Conservation (phyloP, 257 asterid species). For the Avicennia marina region DNA sequence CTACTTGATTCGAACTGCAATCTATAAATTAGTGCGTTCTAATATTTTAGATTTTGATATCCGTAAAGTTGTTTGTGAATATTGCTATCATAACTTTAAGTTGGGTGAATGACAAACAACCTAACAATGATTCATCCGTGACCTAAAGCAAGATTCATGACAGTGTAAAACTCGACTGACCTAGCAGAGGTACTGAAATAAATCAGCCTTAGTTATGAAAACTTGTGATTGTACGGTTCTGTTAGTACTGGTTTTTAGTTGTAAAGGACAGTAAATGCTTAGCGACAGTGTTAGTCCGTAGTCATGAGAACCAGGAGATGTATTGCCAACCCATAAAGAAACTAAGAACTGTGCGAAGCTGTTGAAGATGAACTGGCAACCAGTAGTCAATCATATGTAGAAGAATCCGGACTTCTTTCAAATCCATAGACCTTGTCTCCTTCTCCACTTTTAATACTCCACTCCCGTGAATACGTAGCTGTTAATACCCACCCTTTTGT, state of each 20-base stretch:
- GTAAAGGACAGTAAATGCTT: slow-evolving; percentile 11
- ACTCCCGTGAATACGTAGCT: slow-evolving; percentile 25
- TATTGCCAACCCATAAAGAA: background rate
- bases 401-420: background rate
- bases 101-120: no score
- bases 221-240: background rate
- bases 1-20: no score
- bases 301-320: slow-evolving; percentile 17
- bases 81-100: no score
- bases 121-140: no score
- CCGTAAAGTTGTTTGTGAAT: no score
- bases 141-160: no score
- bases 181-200: no score
- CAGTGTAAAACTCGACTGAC: no score
- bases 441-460: background rate
- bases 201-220: no score
- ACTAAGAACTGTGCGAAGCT: background rate
- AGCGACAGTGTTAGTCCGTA: slow-evolving; percentile 18
- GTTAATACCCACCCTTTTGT: background rate
- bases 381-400: background rate
- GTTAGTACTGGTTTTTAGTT: background rate
- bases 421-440: background rate
- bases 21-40: no score
- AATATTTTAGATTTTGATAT: no score
- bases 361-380: background rate